phyloP scores from a whole-genome alignment of 2,329 filamentous ascomycete species.

The Neofusicoccum kwambonambiense region DNA sequence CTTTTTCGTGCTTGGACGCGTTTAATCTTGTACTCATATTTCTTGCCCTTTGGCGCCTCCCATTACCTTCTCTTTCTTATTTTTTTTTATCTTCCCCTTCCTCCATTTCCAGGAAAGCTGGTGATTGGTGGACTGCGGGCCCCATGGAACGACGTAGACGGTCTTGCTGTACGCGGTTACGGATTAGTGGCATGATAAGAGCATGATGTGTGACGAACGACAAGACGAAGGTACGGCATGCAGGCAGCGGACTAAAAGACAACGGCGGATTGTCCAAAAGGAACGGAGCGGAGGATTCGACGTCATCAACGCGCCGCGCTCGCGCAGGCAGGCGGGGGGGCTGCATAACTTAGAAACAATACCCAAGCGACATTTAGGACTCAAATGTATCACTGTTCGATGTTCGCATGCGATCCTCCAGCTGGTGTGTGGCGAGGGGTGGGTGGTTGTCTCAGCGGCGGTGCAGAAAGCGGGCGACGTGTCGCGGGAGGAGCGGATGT shows the following conservation, averaged over 20 bases:
- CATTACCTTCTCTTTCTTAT: neutral
- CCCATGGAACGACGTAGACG: slow-evolving; percentile 10
- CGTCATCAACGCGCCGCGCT: neutral
- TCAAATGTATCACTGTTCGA: slow-evolving; percentile 11
- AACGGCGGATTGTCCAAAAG: neutral
- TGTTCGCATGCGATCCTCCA: neutral
- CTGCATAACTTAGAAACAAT: slow-evolving; percentile 6
- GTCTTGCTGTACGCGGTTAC: slow-evolving; percentile 10
- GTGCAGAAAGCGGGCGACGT: slow-evolving; percentile 4
- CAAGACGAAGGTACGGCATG: neutral
- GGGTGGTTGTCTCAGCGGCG: neutral
- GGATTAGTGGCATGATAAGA: neutral
- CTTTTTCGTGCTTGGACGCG: neutral
- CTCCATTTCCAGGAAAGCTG: neutral
- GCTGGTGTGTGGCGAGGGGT: neutral
- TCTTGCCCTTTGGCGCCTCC: neutral
- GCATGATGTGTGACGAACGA: slow-evolving; percentile 1
- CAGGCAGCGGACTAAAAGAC: neutral
- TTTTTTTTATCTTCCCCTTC: neutral
- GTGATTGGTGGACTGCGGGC: neutral
- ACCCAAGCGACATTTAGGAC: slow-evolving; percentile 5
- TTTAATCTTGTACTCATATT: slow-evolving; percentile 18
- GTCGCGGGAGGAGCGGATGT: neutral
- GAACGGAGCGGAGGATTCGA: neutral
- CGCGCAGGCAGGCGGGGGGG: neutral